Conservation (phyloP, 192 early-diverging fungal genomes). For the Coemansia sp. region DNA sequence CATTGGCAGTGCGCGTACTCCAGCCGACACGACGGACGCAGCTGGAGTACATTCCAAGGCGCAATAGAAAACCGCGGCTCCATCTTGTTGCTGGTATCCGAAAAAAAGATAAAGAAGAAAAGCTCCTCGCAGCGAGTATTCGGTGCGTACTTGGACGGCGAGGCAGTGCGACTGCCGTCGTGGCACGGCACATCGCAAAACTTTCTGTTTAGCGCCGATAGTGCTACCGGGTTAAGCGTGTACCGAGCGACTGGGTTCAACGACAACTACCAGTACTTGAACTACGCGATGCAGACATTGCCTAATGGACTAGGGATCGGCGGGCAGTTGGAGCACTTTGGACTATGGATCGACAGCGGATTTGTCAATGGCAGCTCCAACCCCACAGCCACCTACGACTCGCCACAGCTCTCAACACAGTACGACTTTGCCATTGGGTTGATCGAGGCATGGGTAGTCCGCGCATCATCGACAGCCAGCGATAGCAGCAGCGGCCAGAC, state of each 20-base stretch:
- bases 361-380: slow-evolving; percentile 63
- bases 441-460: slow-evolving; percentile 74
- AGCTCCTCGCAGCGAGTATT: slow-evolving; percentile 59
- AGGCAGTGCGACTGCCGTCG: slow-evolving; percentile 57
- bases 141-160: slow-evolving; percentile 65
- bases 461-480: slow-evolving; percentile 48
- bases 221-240: slow-evolving; percentile 15
- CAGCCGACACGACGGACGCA: slow-evolving; percentile 30
- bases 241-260: slow-evolving; percentile 55
- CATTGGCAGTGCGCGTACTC: slow-evolving; percentile 40
- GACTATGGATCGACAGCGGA: slow-evolving; percentile 66
- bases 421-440: slow-evolving; percentile 64
- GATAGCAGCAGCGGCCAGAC: slow-evolving; percentile 13
- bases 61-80: slow-evolving; percentile 32
- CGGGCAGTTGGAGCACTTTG: slow-evolving; percentile 72
- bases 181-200: slow-evolving; percentile 64
- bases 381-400: slow-evolving; percentile 66
- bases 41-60: slow-evolving; percentile 47
- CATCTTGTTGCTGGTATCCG: slow-evolving; percentile 34
- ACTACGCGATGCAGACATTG: slow-evolving; percentile 69
- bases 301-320: slow-evolving; percentile 75
- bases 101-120: slow-evolving; percentile 26
- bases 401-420: slow-evolving; percentile 54
- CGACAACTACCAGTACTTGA: slow-evolving; percentile 72
- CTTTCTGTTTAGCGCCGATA: slow-evolving; percentile 57